These are phyloP conservation scores for Populus tremula DNA, from an alignment of 345 rosid species.

Conservation along the genomic window DNA sequence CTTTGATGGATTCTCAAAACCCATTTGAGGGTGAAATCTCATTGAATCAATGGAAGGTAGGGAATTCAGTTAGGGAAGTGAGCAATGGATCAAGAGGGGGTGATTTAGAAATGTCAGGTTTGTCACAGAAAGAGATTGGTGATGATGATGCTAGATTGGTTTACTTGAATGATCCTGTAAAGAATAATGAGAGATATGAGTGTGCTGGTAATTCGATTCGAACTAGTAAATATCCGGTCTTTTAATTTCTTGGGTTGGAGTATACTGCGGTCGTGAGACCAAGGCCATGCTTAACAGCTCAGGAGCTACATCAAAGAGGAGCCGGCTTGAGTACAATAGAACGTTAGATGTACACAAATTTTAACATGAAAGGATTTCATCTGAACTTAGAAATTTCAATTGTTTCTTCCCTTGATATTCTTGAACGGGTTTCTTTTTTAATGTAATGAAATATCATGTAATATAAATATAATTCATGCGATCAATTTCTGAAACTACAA, in stretches of 20 bases:
- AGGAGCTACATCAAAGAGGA: neutral
- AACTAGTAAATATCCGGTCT: conserved; percentile 8
- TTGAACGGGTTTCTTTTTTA: neutral
- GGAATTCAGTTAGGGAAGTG: neutral
- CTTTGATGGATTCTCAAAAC: neutral
- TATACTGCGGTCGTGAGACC: neutral
- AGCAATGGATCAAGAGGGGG: neutral
- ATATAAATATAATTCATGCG: too few relatives aligned
- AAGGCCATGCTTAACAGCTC: neutral
- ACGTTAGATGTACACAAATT: neutral
- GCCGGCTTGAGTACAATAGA: neutral
- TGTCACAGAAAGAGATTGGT: neutral
- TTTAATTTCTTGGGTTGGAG: neutral
- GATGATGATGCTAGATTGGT: neutral
- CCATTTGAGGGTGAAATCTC: neutral
- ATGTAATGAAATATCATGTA: too few relatives aligned
- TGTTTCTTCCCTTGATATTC: neutral
- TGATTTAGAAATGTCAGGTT: neutral
- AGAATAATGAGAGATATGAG: neutral
- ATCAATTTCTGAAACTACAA: too few relatives aligned
- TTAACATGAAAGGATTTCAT: neutral
- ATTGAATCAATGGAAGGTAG: neutral
- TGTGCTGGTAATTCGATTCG: neutral
- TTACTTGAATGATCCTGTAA: neutral
- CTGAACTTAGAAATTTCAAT: neutral